Evolutionary conservation across 768 basidiomycete species (phyloP), one percentile per base, ranked within the genome.

Genomic region (Thelephora ganbajun): DNA sequence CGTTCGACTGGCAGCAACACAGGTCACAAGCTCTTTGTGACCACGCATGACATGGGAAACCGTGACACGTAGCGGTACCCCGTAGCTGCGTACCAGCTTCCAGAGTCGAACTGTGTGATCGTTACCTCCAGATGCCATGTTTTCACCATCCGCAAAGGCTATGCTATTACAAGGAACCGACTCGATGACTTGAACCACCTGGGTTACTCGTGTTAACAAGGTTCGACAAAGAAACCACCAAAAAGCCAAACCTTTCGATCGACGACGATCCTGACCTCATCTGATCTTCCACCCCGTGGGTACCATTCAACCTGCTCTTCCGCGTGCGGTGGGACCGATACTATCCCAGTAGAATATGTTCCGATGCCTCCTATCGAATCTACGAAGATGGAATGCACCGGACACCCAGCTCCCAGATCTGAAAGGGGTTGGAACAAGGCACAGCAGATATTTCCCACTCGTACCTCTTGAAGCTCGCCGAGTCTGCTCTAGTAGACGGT

Each of bases 101-200:
- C 92, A 96, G 23, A 92, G 63, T 3, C 87, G 77, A n/a, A 96
- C 77, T 9, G 80, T 82, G 50, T 81, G 79, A 57, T 89, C 85
- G 37, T 73, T 73, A 12, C 81, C 84, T 2, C 89, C 90, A 1
- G 90, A 92, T 13, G 87, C 76, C 12, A 96, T 69, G 34, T 74
- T 77, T 18, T 71, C 72, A 6, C 72, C 63, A 59, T 91, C 86
- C 1, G 87, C 81, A 56, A 93, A 91, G 2, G 70, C 69, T 1
- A 85, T 89, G 48, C 86, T 87, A 11, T 72, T 79, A 49, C 81
- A 81, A 42, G 67, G 75, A 1, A 78, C 74, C 16, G 77, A 74
- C 57, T 96, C 92, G 13, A 89, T 70, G 11, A 84, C 76, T 66
- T 90, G 84, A 0, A 80, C 74, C 23, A 82, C 61, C 83, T 87